Evolutionary conservation across 768 basidiomycete species (phyloP).

Genomic region (Panaeolus papilionaceus): DNA sequence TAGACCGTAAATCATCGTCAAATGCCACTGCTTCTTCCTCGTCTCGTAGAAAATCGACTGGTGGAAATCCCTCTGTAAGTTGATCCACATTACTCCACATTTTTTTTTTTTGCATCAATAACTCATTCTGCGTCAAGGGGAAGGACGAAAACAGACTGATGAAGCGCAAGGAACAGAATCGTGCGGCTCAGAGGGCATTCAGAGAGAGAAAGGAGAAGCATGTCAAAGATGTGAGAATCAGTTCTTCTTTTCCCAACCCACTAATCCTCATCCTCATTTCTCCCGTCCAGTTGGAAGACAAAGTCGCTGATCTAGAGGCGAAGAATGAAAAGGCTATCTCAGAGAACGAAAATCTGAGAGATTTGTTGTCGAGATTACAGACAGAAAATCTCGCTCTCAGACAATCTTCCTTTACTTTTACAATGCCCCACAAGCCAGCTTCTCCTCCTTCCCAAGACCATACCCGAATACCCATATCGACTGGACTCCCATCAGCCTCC

Average conservation of each 20-base stretch:
- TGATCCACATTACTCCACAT: slow-evolving; percentile 2
- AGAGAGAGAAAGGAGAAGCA: slow-evolving; percentile 97
- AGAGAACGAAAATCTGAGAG: slow-evolving; percentile 91
- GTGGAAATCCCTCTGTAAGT: slow-evolving; percentile 26
- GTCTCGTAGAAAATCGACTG: slow-evolving; percentile 43
- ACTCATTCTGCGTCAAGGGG: slow-evolving; percentile 28
- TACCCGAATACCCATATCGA: slow-evolving; percentile 21
- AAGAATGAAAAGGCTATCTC: slow-evolving; percentile 73
- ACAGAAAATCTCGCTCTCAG: slow-evolving; percentile 87
- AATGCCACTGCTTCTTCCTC: slow-evolving; percentile 21
- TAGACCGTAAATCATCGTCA: slow-evolving; percentile 16
- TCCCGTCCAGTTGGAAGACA: slow-evolving; percentile 79
- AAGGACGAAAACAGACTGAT: slow-evolving; percentile 79
- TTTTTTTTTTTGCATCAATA: slow-evolving; percentile 14
- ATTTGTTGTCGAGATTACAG: slow-evolving; percentile 83
- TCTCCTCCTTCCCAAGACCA: slow-evolving; percentile 15
- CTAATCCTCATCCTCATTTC: slow-evolving; percentile 13
- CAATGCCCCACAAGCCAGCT: slow-evolving; percentile 56
- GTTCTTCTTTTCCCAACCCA: slow-evolving; percentile 4
- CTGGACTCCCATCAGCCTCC: slow-evolving; percentile 27
- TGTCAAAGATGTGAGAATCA: slow-evolving; percentile 85
- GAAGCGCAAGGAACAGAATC: slow-evolving; percentile 97
- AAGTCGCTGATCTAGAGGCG: slow-evolving; percentile 85
- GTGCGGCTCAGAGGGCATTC: slow-evolving; percentile 97
- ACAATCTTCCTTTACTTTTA: slow-evolving; percentile 84